Percentiles rank a stretch among this genome's conserved stretches.
phyloP scores from a whole-genome alignment of 805 yeast genomes.

The Metschnikowia santaceciliae region DNA sequence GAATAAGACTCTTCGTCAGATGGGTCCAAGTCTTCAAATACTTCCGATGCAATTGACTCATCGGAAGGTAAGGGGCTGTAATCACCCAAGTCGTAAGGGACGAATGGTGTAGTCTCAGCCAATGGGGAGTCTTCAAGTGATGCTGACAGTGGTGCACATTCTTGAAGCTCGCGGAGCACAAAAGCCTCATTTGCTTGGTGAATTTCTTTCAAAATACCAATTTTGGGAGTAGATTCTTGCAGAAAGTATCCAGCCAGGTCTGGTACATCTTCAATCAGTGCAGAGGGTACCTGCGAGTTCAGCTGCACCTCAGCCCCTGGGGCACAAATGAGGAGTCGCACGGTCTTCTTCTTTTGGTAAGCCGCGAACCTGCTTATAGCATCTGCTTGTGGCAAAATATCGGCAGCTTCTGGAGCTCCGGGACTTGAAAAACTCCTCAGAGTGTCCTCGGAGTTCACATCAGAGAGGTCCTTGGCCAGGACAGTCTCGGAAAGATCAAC shows the following conservation, averaged over 20 bases:
- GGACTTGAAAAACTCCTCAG: background rate
- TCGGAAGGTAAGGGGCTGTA: background rate
- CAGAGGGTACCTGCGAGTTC: too few species aligned
- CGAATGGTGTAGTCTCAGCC: background rate
- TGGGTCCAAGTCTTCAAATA: background rate
- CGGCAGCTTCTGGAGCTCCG: background rate
- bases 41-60: conserved; percentile 1
- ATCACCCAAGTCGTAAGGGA: background rate
- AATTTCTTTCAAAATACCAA: background rate
- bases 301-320: background rate
- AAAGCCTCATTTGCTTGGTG: background rate
- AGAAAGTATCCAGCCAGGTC: background rate
- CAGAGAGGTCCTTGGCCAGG: background rate
- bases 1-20: background rate
- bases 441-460: background rate
- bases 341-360: background rate
- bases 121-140: background rate
- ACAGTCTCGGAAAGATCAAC: background rate
- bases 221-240: background rate
- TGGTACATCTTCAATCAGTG: background rate
- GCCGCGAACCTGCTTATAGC: background rate
- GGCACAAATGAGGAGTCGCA: background rate
- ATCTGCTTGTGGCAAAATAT: background rate
- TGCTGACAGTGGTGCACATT: background rate
- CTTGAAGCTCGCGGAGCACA: background rate